These are phyloP conservation scores for Saccharomycopsis oosterbeekiorum DNA, from an alignment of 805 yeast genomes.

Conservation along the genomic window DNA sequence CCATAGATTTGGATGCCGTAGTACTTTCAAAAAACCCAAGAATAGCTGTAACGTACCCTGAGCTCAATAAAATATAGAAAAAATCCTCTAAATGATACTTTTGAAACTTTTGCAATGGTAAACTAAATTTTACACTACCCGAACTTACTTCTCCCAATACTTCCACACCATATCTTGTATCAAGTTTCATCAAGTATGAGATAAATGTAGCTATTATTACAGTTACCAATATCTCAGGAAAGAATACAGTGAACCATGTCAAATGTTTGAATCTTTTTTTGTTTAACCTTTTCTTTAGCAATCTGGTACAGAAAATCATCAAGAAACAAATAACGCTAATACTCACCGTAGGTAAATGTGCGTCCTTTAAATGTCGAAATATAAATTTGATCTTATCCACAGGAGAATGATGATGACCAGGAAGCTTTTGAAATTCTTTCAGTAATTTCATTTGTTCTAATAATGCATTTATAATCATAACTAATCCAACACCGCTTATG, in stretches of 20 bases:
- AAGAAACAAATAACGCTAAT: conserved; percentile 47
- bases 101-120: conserved; percentile 44
- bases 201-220: conserved; percentile 52
- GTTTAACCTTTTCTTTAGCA: conserved; percentile 31
- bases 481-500: conserved; percentile 74
- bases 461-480: conserved; percentile 70
- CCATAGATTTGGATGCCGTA: conserved; percentile 82
- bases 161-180: conserved; percentile 42
- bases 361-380: conserved; percentile 30
- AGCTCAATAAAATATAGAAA: conserved; percentile 47
- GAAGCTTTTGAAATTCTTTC: conserved; percentile 34
- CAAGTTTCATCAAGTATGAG: conserved; percentile 39
- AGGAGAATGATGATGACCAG: conserved; percentile 57
- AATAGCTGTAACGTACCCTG: conserved; percentile 70
- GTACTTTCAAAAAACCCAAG: conserved; percentile 90
- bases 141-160: conserved; percentile 61
- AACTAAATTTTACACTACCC: conserved; percentile 37
- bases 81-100: conserved; percentile 26
- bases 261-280: conserved; percentile 4
- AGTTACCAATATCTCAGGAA: conserved; percentile 82
- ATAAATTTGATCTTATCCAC: conserved; percentile 58
- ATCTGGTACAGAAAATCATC: conserved; percentile 33
- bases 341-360: conserved; percentile 49
- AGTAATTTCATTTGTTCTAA: conserved; percentile 65
- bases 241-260: conserved; percentile 35